Evolutionary conservation across 306 rosid species (phyloP).

Genomic region (Cucumis hystrix): DNA sequence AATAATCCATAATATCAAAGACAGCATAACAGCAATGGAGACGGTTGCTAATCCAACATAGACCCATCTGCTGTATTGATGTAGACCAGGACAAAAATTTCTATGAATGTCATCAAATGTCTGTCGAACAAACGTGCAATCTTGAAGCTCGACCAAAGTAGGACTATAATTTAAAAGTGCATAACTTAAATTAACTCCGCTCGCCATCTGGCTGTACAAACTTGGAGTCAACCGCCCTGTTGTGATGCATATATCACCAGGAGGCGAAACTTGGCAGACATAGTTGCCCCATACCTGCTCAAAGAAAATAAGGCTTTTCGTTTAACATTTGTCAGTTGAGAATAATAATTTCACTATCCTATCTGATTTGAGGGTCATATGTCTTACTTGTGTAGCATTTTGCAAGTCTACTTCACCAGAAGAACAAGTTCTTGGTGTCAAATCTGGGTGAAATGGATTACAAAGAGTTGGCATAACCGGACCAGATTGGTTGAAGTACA

Average conservation of each 20-base stretch:
- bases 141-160: conserved; percentile 25
- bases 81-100: conserved; percentile 26
- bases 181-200: conserved; percentile 27
- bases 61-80: conserved; percentile 21
- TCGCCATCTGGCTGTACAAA: conserved; percentile 22
- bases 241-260: conserved; percentile 32
- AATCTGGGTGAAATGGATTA: conserved; percentile 36
- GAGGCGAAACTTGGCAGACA: conserved; percentile 28
- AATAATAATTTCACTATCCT: not conserved
- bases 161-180: conserved; percentile 26
- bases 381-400: conserved; percentile 36
- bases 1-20: conserved; percentile 44
- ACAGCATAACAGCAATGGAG: conserved; percentile 35
- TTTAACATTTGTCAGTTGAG: not conserved
- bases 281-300: conserved; percentile 31
- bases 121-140: conserved; percentile 41
- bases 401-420: conserved; percentile 24
- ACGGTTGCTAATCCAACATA: conserved; percentile 30
- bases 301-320: not conserved
- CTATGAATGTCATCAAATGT: conserved; percentile 24
- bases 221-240: conserved; percentile 46
- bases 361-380: not conserved
- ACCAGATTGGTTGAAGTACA: conserved; percentile 64
- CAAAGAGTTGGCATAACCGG: conserved; percentile 45
- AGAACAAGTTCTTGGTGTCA: conserved; percentile 32